Evolutionary conservation across 192 early-diverging fungal genomes (phyloP), one percentile per base, ranked within the genome.

Genomic region (Entomortierella lignicola): DNA sequence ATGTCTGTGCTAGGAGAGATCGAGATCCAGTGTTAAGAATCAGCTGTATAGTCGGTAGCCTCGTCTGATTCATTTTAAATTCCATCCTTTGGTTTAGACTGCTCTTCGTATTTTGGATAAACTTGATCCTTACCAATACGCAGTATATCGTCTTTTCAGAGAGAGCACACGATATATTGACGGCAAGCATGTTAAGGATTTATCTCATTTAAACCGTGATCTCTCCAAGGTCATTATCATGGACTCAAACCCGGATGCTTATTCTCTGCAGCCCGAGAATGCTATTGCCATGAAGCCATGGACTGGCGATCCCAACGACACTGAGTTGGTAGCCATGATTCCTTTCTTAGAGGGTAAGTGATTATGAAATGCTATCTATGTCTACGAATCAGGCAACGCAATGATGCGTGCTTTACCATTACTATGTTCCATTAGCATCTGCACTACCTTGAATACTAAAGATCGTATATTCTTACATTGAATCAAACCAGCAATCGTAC

Each of bases 201-300:
- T 99, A 66, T 89, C 88, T 26, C 91, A 93, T 56, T 86, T 98
- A 66, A 99, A 99, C 86, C 92, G 98, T 63, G 97, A 99, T 84
- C 82, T 96, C 62, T 85, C 88, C 66, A 97, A 94, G 83, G 93
- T 96, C 27, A 94, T 99, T 61, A 90, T 97, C 62, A 89, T 99
- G 73, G 98, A 99, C 79, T 93, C 90, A 15, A 91, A 95, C 77
- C 91, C 93, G 7, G 89, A 93, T 44, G 87, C 91, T n/a, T 94
- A 89, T 84, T 79, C 90, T 51, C 83, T 92, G 69, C 97, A 99
- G 80, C 97, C 97, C 17, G 95, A 98, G 72, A 99, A 99, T 72
- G 91, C 90, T 23, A 81, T 99, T 29, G 56, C 90, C 26, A 82
- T 95, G 57, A 92, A 94, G 69, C 91, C 92, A 59, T 99, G 96